Conservation (phyloP, 805 yeast genomes). For the Candida tibetensis region DNA sequence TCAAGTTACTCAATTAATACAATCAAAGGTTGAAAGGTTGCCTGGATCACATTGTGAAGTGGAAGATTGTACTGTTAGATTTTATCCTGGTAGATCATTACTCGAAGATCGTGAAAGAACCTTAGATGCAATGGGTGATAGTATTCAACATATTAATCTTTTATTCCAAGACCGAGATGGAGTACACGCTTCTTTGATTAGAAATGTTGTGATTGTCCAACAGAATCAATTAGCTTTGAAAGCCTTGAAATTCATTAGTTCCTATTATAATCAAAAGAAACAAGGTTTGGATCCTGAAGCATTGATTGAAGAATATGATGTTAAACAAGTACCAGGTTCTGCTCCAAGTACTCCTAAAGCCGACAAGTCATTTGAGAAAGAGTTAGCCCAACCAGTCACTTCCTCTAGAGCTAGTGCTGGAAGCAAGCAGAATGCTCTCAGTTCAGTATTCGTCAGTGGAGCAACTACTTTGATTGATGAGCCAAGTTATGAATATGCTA, state of each 20-base stretch:
- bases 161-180: constrained; percentile 52
- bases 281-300: constrained; percentile 13
- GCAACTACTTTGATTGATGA: constrained; percentile 70
- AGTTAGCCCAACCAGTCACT: not conserved
- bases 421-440: constrained; percentile 1
- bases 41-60: constrained; percentile 74
- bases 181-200: constrained; percentile 75
- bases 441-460: constrained; percentile 53
- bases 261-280: constrained; percentile 25
- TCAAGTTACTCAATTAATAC: constrained; percentile 52
- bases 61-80: constrained; percentile 73
- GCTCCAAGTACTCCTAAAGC: constrained; percentile 14
- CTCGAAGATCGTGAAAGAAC: constrained; percentile 62
- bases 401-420: not conserved
- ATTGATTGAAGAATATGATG: constrained; percentile 24
- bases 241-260: constrained; percentile 53
- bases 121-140: constrained; percentile 72
- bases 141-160: constrained; percentile 80
- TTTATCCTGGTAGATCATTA: constrained; percentile 69
- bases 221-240: constrained; percentile 55
- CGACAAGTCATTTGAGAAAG: not conserved
- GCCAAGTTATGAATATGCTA: constrained; percentile 55
- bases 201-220: constrained; percentile 69
- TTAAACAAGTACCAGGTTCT: constrained; percentile 19
- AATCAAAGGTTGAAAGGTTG: constrained; percentile 66